Evolutionary conservation across 75 land plant species (phyloP).

Genomic region (Sequoiadendron giganteum): DNA sequence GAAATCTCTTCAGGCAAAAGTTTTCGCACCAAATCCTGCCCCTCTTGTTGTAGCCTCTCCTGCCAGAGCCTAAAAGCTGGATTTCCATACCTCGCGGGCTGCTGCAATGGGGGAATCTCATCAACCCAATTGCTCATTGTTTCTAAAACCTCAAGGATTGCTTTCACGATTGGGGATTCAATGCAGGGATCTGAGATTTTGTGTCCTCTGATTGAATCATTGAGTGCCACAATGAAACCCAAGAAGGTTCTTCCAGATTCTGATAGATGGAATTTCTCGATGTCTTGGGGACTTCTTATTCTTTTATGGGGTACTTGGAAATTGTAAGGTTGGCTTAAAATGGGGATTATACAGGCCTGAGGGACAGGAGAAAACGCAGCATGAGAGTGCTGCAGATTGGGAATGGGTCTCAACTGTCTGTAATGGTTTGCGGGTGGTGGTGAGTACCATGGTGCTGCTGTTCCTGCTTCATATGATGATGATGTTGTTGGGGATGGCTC

Average conservation of each 20-base stretch:
- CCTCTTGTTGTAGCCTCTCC: slow-evolving; percentile 26
- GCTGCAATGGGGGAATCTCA: slow-evolving; percentile 71
- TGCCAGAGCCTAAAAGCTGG: slow-evolving; percentile 82
- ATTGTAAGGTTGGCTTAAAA: slow-evolving; percentile 42
- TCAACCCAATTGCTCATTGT: slow-evolving; percentile 64
- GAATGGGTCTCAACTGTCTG: neutral
- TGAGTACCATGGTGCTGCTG: neutral
- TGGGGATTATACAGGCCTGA: slow-evolving; percentile 53
- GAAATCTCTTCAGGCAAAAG: slow-evolving; percentile 40
- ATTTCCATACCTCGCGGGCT: slow-evolving; percentile 85
- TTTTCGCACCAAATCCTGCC: slow-evolving; percentile 19
- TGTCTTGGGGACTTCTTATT: slow-evolving; percentile 59
- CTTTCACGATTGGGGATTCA: slow-evolving; percentile 26
- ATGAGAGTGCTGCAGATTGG: neutral
- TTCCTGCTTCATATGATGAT: neutral
- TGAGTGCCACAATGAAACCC: slow-evolving; percentile 84
- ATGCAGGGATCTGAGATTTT: slow-evolving; percentile 81
- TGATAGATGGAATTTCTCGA: slow-evolving; percentile 61
- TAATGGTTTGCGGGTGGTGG: neutral
- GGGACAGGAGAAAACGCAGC: slow-evolving; percentile 67
- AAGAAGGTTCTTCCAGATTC: slow-evolving; percentile 57
- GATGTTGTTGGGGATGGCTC: neutral
- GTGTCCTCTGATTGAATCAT: slow-evolving; percentile 66
- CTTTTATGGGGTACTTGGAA: slow-evolving; percentile 67
- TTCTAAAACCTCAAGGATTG: slow-evolving; percentile 42